These are phyloP conservation scores for Aspergillus biplanus DNA, from an alignment of 495 filamentous ascomycete genomes.

Conservation along the genomic window DNA sequence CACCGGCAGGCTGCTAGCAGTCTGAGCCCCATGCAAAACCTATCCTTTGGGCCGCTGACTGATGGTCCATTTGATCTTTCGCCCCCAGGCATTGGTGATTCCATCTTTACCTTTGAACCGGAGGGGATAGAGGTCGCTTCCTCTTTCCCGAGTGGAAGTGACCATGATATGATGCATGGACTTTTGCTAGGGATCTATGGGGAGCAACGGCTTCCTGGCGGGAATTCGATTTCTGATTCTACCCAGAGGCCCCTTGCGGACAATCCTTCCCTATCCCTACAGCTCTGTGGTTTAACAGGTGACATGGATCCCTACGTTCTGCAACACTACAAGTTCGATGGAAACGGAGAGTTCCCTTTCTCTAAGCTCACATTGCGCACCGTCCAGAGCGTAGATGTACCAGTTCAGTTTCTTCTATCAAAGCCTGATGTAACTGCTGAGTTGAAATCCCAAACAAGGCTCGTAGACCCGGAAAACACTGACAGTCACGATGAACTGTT, in stretches of 20 bases:
- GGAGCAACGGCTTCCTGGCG: neutral
- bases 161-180: neutral
- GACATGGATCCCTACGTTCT: slow-evolving; percentile 16
- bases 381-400: neutral
- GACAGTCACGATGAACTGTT: neutral
- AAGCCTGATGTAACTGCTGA: slow-evolving; percentile 2
- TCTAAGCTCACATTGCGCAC: slow-evolving; percentile 9
- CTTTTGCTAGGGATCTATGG: neutral
- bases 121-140: neutral
- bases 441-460: neutral
- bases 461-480: neutral
- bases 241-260: too few species aligned
- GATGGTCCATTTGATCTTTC: neutral
- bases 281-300: slow-evolving; percentile 7
- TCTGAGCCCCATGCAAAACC: neutral
- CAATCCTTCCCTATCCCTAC: neutral
- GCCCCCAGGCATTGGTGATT: neutral
- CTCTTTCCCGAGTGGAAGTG: neutral
- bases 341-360: slow-evolving; percentile 2
- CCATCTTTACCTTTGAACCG: neutral
- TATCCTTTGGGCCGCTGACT: neutral
- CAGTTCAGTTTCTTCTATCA: slow-evolving; percentile 11
- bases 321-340: slow-evolving; percentile 8
- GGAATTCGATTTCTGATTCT: neutral
- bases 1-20: neutral